Conservation (phyloP, 2,329 filamentous ascomycete species). For the Alternaria angustiovoidea region DNA sequence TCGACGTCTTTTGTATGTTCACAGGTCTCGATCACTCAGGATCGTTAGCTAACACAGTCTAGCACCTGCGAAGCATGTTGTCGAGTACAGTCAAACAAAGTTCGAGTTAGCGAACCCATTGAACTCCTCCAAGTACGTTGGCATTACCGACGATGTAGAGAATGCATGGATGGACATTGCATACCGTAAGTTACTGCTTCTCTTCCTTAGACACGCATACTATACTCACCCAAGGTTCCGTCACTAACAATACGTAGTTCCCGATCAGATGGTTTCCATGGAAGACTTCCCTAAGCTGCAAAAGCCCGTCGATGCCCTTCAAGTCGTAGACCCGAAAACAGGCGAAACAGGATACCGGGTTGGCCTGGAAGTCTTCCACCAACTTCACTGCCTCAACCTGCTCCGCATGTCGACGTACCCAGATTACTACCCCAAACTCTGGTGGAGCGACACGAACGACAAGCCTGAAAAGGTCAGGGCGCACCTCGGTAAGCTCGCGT, state of each 20-base stretch:
- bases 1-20: constrained; percentile 39
- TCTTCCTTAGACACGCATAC: background rate
- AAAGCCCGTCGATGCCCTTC: constrained; percentile 62
- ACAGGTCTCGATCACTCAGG: fast-evolving
- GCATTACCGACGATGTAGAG: constrained; percentile 65
- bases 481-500: constrained; percentile 31
- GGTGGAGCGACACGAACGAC: constrained; percentile 38
- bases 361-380: constrained; percentile 66
- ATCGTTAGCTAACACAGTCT: constrained; percentile 1
- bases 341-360: constrained; percentile 68
- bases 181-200: constrained; percentile 46
- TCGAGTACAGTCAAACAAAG: constrained; percentile 37
- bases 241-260: constrained; percentile 53
- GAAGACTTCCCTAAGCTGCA: constrained; percentile 63
- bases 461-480: constrained; percentile 39
- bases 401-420: constrained; percentile 46
- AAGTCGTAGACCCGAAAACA: constrained; percentile 63
- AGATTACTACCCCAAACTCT: constrained; percentile 41
- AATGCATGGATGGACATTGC: constrained; percentile 65
- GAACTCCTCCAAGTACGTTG: constrained; percentile 58
- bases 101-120: constrained; percentile 40
- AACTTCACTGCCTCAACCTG: constrained; percentile 49
- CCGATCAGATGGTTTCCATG: constrained; percentile 67
- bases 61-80: constrained; percentile 43
- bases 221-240: background rate